phyloP scores from a whole-genome alignment of 495 filamentous ascomycete genomes.

The Lepidopterella palustris region DNA sequence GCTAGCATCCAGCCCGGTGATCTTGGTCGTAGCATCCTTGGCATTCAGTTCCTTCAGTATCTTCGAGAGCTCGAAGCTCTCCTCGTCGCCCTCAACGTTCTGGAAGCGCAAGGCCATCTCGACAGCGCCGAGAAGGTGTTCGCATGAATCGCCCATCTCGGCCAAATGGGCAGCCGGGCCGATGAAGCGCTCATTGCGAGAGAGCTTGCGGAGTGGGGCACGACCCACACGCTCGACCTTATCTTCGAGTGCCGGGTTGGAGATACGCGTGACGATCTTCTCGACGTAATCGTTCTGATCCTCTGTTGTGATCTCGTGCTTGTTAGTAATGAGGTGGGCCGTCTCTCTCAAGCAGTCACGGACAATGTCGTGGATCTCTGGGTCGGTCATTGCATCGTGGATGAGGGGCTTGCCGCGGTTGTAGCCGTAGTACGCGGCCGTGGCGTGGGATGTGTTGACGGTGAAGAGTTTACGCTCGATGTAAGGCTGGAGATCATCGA shows the following conservation, averaged over 20 bases:
- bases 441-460: conserved; percentile 96
- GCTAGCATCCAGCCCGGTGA: conserved; percentile 64
- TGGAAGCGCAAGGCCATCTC: conserved; percentile 91
- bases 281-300: conserved; percentile 88
- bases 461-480: conserved; percentile 99
- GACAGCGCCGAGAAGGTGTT: conserved; percentile 64
- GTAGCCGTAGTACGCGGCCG: conserved; percentile 94
- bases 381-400: conserved; percentile 69
- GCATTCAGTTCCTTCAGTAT: conserved; percentile 65
- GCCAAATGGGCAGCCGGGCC: conserved; percentile 81
- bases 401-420: conserved; percentile 74
- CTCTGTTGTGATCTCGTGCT: conserved; percentile 67
- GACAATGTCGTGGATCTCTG: conserved; percentile 66
- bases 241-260: conserved; percentile 91
- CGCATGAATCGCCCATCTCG: conserved; percentile 63
- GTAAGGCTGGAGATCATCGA: conserved; percentile 83
- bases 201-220: conserved; percentile 86
- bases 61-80: conserved; percentile 74
- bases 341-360: conserved; percentile 73
- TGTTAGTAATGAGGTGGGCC: conserved; percentile 70
- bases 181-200: conserved; percentile 89
- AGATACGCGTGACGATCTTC: conserved; percentile 85
- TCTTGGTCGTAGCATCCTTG: conserved; percentile 60
- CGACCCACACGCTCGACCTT: conserved; percentile 91
- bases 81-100: conserved; percentile 80